phyloP scores from a whole-genome alignment of 2,329 filamentous ascomycete genomes.

The Aspergillus oerlinghausenensis region DNA sequence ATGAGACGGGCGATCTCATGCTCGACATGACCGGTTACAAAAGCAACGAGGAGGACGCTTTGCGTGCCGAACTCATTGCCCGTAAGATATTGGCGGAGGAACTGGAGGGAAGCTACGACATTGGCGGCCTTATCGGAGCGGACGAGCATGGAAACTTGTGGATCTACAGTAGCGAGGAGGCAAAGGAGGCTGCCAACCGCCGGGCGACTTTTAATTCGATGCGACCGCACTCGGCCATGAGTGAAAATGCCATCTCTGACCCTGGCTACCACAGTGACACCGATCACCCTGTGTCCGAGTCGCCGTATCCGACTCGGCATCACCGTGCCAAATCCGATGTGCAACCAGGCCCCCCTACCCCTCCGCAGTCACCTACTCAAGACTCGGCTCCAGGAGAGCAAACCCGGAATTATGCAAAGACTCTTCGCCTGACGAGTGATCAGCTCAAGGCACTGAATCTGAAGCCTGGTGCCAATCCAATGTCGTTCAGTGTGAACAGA shows the following conservation, averaged over 20 bases:
- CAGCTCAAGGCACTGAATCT: slow-evolving; percentile 83
- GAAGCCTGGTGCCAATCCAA: slow-evolving; percentile 79
- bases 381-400: slow-evolving; percentile 56
- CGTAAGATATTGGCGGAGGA: slow-evolving; percentile 90
- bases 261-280: slow-evolving; percentile 94
- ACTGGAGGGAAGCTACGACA: slow-evolving; percentile 90
- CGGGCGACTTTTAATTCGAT: slow-evolving; percentile 51
- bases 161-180: slow-evolving; percentile 98
- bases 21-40: slow-evolving; percentile 98
- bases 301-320: slow-evolving; percentile 48
- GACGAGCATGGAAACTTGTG: slow-evolving; percentile 97
- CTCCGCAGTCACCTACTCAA: slow-evolving; percentile 50
- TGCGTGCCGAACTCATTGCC: slow-evolving; percentile 88
- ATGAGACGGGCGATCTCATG: slow-evolving; percentile 89
- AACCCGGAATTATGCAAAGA: slow-evolving; percentile 91
- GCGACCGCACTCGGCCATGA: slow-evolving; percentile 48
- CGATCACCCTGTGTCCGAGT: slow-evolving; percentile 62
- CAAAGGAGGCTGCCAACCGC: slow-evolving; percentile 81
- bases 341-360: slow-evolving; percentile 62
- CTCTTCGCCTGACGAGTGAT: slow-evolving; percentile 86
- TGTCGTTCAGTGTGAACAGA: slow-evolving; percentile 95
- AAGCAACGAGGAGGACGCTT: slow-evolving; percentile 83
- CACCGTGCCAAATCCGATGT: slow-evolving; percentile 61
- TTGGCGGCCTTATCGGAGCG: slow-evolving; percentile 88
- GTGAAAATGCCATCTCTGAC: slow-evolving; percentile 81